Conservation (phyloP, 768 basidiomycete species). For the Suillus placidus region DNA sequence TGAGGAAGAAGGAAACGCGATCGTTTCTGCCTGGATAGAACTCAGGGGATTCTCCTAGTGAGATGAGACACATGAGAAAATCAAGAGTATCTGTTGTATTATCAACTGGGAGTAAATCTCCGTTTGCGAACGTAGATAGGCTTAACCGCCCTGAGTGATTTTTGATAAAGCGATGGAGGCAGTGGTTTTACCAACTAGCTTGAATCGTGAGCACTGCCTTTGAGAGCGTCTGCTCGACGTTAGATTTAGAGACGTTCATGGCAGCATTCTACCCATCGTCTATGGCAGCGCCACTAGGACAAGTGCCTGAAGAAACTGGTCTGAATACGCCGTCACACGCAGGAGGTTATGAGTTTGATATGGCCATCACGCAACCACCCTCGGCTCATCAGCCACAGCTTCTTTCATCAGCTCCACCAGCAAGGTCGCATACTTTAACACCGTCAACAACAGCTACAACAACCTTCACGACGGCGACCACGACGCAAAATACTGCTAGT, state of each 20-base stretch:
- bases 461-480: slow-evolving; percentile 15
- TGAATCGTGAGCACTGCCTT: slow-evolving; percentile 25
- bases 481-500: slow-evolving; percentile 31
- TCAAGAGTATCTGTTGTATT: background rate
- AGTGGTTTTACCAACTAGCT: slow-evolving; percentile 20
- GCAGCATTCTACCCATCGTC: slow-evolving; percentile 49
- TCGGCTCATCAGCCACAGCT: slow-evolving; percentile 32
- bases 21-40: background rate
- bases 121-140: slow-evolving; percentile 1
- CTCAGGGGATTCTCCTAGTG: background rate
- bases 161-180: slow-evolving; percentile 18
- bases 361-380: slow-evolving; percentile 39
- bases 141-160: slow-evolving; percentile 10
- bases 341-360: slow-evolving; percentile 67
- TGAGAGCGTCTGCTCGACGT: slow-evolving; percentile 13
- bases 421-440: slow-evolving; percentile 13
- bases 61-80: slow-evolving; percentile 5
- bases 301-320: slow-evolving; percentile 54
- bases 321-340: slow-evolving; percentile 53
- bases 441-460: slow-evolving; percentile 13
- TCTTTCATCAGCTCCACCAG: slow-evolving; percentile 20
- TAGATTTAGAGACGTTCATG: slow-evolving; percentile 27
- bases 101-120: slow-evolving; percentile 4
- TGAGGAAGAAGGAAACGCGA: background rate
- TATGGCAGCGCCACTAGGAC: slow-evolving; percentile 47